Evolutionary conservation across 169 alveolate genomes (phyloP).

Genomic region (Amoebophrya sp.): DNA sequence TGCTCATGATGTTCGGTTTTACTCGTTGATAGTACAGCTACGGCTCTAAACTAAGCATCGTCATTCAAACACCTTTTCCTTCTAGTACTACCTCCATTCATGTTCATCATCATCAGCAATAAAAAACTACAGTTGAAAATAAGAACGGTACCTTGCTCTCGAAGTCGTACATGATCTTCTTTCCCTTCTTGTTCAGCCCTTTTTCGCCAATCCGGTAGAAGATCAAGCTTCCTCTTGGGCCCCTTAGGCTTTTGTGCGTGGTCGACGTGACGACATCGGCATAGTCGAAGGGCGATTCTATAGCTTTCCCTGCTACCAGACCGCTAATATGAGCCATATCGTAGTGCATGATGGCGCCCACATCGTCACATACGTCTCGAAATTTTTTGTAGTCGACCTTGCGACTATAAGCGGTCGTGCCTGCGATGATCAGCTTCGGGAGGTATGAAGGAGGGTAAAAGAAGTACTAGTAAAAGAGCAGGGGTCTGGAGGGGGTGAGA

Average conservation of each 20-base stretch:
- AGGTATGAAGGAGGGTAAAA: slow-evolving; percentile 40
- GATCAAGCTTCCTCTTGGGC: neutral
- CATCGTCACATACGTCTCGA: slow-evolving; percentile 82
- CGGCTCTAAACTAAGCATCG: no score
- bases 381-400: neutral
- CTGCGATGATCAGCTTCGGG: slow-evolving; percentile 78
- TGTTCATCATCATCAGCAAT: no score
- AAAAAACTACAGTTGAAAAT: no score
- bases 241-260: slow-evolving; percentile 72
- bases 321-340: slow-evolving; percentile 90
- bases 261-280: slow-evolving; percentile 88
- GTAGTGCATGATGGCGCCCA: slow-evolving; percentile 85
- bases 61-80: no score
- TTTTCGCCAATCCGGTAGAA: slow-evolving; percentile 40
- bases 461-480: no score
- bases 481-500: no score
- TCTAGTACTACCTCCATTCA: no score
- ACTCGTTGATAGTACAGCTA: no score
- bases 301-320: slow-evolving; percentile 80
- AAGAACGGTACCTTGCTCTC: no score
- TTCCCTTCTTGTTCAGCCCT: slow-evolving; percentile 40
- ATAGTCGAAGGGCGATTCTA: slow-evolving; percentile 72
- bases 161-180: slow-evolving; percentile 63
- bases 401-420: slow-evolving; percentile 64
- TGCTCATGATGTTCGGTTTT: no score